Percentiles rank a stretch among this genome's conserved stretches.
These are phyloP conservation scores for Pontederia paniculata DNA, from an alignment of 176 grass and related monocot species.

Conservation along the genomic window DNA sequence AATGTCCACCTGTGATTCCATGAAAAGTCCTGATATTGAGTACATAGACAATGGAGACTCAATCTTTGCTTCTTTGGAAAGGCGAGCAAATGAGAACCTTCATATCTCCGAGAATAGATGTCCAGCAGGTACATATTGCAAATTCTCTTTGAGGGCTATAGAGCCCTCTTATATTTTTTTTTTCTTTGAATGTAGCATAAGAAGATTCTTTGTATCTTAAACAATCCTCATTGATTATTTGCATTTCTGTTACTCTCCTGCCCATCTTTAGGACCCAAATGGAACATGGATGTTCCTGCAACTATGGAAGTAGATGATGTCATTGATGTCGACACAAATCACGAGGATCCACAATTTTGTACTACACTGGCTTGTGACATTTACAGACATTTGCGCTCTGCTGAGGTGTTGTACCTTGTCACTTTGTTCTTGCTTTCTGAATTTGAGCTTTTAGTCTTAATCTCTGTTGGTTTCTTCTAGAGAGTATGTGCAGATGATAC, in stretches of 20 bases:
- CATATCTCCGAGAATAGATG: conserved; percentile 51
- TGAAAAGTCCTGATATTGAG: conserved; percentile 91
- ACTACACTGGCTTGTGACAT: conserved; percentile 88
- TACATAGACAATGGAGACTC: conserved; percentile 80
- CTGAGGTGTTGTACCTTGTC: conserved; percentile 53
- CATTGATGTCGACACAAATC: conserved; percentile 56
- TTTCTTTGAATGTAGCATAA: too few relatives aligned
- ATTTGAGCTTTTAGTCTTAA: background rate
- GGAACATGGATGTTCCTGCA: conserved; percentile 34
- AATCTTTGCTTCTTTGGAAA: conserved; percentile 53
- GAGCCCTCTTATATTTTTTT: too few relatives aligned
- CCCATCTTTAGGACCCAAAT: conserved; percentile 34
- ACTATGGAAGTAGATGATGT: conserved; percentile 53
- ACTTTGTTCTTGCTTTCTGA: background rate
- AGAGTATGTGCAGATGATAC: too few relatives aligned
- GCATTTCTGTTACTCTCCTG: too few relatives aligned
- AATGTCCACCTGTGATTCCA: conserved; percentile 90
- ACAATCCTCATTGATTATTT: background rate
- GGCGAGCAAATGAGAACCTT: conserved; percentile 62
- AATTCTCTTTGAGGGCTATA: too few relatives aligned
- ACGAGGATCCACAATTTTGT: conserved; percentile 66
- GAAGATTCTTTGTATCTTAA: too few relatives aligned
- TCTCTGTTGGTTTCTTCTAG: background rate
- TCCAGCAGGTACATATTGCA: conserved; percentile 32
- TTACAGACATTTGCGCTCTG: conserved; percentile 71